phyloP scores from a whole-genome alignment of 257 asterid genomes.

The Nicotiana noctiflora region DNA sequence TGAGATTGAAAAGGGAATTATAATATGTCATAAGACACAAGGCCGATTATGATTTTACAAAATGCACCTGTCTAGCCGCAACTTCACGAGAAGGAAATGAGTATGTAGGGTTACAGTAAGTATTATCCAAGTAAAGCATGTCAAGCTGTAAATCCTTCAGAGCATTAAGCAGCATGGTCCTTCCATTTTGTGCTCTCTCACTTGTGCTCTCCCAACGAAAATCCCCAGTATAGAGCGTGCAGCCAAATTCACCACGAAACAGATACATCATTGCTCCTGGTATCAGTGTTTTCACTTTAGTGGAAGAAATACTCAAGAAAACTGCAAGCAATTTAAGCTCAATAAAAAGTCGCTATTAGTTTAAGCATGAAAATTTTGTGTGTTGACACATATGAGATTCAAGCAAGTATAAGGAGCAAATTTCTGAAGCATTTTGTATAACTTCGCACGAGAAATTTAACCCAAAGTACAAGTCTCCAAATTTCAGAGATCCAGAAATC shows the following conservation, averaged over 20 bases:
- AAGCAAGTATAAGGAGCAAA: too few relatives aligned
- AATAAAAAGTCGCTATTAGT: background rate
- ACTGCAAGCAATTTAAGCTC: background rate
- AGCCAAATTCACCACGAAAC: conserved; percentile 84
- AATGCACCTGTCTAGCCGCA: conserved; percentile 61
- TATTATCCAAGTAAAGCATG: conserved; percentile 57
- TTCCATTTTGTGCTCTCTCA: conserved; percentile 35
- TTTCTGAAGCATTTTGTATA: too few relatives aligned
- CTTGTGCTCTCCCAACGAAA: conserved; percentile 67
- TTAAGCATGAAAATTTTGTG: too few relatives aligned
- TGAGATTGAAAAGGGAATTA: background rate
- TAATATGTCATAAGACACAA: background rate
- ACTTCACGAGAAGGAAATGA: conserved; percentile 69
- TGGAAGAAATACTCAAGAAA: background rate
- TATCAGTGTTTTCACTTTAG: background rate
- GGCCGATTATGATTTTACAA: background rate
- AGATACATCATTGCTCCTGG: conserved; percentile 82
- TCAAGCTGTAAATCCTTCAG: conserved; percentile 53
- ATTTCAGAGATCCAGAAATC: too few relatives aligned
- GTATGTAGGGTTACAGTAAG: conserved; percentile 68
- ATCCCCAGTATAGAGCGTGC: conserved; percentile 78
- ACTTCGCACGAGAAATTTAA: too few relatives aligned
- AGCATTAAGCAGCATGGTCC: conserved; percentile 58
- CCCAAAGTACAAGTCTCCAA: too few relatives aligned
- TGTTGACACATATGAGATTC: too few relatives aligned